Base-by-base conservation (phyloP, 495 filamentous ascomycete genomes). In the Penicillium maclennaniae region DNA sequence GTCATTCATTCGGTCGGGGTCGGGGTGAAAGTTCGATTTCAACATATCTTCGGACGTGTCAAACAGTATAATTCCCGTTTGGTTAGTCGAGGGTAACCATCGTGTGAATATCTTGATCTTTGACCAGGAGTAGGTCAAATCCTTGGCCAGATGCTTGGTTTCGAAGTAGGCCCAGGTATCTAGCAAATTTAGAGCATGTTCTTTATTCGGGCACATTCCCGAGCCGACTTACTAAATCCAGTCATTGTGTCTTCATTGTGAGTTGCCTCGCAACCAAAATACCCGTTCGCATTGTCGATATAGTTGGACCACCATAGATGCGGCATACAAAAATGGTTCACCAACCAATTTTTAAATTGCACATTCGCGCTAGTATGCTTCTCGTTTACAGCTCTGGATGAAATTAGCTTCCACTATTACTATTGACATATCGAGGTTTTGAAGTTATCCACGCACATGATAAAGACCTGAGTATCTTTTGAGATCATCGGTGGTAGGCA, bases 101-200 rank as follows among this genome's bases (percentile, higher is more conserved):
- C 61, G 45, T 16, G 64, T 60, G 28, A 67, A 72, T 20, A 67
- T 37, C 38, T 71, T 74, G 17, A 70, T 41, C 47, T 69, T 70
- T 34, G 60, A 53, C 69, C 69, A 72, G 4, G 45, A 1, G 45
- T 72, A 72, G 4, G 51, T 48, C 20, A 45, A 51, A 14, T 40
- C 26, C 5, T 4, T 15, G 9, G 9, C 14, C 6, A 47, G 14
- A 16, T 21, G 17, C 17, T 53, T 53, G 16, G 38, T n/a, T 38
- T 43, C 42, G 17, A 53, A 53, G 16, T 36, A 47, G 5, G 37
- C 26, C 51, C 51, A 53, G 0, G 27, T 47, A 25, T 42, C 51
- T 53, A 47, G 26, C 16, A 34, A 7, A 0, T 23, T 23, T 14
- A 45, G 4, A 9, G 15, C 15, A 25, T 12, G 1, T 7, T 19